Percentiles rank a stretch among this genome's conserved stretches.
Conservation (phyloP, 768 basidiomycete species). For the Leccinellum rugosiceps region DNA sequence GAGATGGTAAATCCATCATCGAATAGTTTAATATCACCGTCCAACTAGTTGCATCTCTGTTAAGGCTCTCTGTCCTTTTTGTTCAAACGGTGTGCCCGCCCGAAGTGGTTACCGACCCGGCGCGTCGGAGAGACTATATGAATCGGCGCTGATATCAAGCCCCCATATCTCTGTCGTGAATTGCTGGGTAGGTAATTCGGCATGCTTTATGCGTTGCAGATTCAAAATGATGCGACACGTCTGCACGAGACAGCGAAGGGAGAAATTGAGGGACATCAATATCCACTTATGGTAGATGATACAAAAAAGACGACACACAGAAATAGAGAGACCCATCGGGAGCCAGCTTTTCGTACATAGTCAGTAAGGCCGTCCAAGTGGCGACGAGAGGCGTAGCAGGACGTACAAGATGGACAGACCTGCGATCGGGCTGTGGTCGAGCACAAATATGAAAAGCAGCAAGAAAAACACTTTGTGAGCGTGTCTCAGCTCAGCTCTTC, state of each 20-base stretch:
- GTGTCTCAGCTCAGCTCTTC: neutral
- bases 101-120: neutral
- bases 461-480: conserved; percentile 13
- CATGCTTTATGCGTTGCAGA: neutral
- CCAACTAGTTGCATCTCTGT: neutral
- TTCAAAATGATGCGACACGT: conserved; percentile 19
- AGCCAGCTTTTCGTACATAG: conserved; percentile 12
- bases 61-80: neutral
- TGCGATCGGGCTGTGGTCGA: conserved; percentile 1
- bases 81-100: neutral
- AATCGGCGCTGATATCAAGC: conserved; percentile 12
- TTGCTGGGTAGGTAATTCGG: neutral
- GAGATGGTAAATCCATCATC: neutral
- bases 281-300: neutral
- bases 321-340: conserved; percentile 13
- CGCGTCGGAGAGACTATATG: conserved; percentile 7
- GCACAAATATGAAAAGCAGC: neutral
- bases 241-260: neutral
- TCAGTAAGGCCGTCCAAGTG: neutral
- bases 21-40: neutral
- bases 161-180: conserved; percentile 20
- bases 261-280: neutral
- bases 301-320: conserved; percentile 8
- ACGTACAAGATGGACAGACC: conserved; percentile 15
- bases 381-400: neutral